Evolutionary conservation across 805 yeast species (phyloP).

Genomic region (Yueomyces sp.): DNA sequence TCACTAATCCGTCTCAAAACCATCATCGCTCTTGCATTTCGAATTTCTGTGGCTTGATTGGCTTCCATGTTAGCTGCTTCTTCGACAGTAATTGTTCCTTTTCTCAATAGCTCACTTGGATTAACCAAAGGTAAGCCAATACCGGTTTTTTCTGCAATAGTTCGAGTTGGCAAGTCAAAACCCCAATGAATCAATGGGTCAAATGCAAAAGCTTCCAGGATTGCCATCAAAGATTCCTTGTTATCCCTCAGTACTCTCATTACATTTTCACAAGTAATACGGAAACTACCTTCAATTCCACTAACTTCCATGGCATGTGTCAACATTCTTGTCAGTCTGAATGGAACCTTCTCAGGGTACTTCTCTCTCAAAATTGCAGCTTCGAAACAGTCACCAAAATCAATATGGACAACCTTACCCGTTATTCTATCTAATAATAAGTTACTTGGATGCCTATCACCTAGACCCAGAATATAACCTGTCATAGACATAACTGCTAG

Average conservation of each 20-base stretch:
- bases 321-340: conserved; percentile 90
- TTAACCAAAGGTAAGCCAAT: conserved; percentile 53
- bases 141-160: conserved; percentile 63
- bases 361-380: conserved; percentile 94
- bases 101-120: conserved; percentile 55
- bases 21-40: conserved; percentile 83
- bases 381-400: conserved; percentile 98
- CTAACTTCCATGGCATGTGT: conserved; percentile 98
- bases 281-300: conserved; percentile 94
- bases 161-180: conserved; percentile 77
- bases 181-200: conserved; percentile 99
- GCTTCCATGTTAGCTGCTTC: conserved; percentile 60
- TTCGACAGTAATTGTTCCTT: conserved; percentile 62
- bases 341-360: conserved; percentile 97
- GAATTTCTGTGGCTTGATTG: conserved; percentile 55
- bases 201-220: conserved; percentile 93
- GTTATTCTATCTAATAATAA: conserved; percentile 88
- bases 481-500: conserved; percentile 98
- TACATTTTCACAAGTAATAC: conserved; percentile 93
- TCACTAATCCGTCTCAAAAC: conserved; percentile 85
- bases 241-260: conserved; percentile 90
- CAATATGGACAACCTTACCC: conserved; percentile 94
- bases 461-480: conserved; percentile 91
- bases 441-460: conserved; percentile 96
- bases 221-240: conserved; percentile 94